phyloP scores from a whole-genome alignment of 768 basidiomycete genomes.

The Dioszegia hungarica region DNA sequence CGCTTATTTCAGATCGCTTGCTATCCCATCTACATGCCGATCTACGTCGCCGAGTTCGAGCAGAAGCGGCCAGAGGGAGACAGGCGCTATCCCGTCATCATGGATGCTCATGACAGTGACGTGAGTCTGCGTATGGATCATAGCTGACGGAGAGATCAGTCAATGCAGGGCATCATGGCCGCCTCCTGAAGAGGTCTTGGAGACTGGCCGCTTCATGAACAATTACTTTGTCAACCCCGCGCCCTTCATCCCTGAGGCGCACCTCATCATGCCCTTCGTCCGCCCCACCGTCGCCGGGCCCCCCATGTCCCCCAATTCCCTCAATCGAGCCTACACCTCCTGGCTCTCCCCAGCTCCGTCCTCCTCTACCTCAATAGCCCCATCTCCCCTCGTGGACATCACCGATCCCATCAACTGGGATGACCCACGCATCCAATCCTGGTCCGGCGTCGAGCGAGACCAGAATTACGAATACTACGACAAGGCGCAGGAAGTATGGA shows the following conservation, averaged over 20 bases:
- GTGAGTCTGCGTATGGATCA: slow-evolving; percentile 4
- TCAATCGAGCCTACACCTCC: slow-evolving; percentile 18
- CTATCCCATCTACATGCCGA: slow-evolving; percentile 45
- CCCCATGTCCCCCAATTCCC: slow-evolving; percentile 5
- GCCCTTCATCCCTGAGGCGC: slow-evolving; percentile 26
- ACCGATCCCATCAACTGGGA: slow-evolving; percentile 32
- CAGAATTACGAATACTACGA: slow-evolving; percentile 33
- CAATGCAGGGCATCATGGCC: slow-evolving; percentile 32
- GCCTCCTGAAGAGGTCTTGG: slow-evolving; percentile 18
- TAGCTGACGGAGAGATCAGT: slow-evolving; percentile 15
- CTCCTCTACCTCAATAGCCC: slow-evolving; percentile 11
- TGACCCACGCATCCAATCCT: slow-evolving; percentile 35
- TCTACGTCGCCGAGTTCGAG: slow-evolving; percentile 42
- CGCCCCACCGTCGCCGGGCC: not conserved
- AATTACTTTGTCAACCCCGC: slow-evolving; percentile 37
- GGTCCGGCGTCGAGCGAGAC: slow-evolving; percentile 28
- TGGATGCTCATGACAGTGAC: slow-evolving; percentile 42
- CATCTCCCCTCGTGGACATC: slow-evolving; percentile 29
- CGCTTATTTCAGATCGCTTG: slow-evolving; percentile 24
- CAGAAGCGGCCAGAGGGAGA: slow-evolving; percentile 20
- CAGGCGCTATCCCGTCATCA: slow-evolving; percentile 27
- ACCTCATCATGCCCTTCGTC: slow-evolving; percentile 16
- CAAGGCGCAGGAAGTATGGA: slow-evolving; percentile 15
- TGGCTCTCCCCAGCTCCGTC: slow-evolving; percentile 36
- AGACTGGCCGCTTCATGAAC: slow-evolving; percentile 21